These are phyloP conservation scores for Erodium trifolium DNA, from an alignment of 441 rosid species.

Conservation along the genomic window DNA sequence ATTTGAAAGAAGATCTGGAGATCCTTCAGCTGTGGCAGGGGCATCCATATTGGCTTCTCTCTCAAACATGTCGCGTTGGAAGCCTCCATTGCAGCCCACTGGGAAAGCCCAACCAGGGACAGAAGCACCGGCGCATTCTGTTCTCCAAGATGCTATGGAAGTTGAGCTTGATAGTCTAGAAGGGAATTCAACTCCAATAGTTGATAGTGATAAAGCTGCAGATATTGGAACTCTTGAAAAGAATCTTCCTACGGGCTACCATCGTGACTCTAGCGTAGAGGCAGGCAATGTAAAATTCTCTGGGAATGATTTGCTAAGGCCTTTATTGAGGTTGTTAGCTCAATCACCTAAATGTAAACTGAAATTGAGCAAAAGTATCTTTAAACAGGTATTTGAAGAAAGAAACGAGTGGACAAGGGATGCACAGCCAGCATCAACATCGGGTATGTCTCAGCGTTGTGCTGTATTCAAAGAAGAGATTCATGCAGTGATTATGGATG, in stretches of 20 bases:
- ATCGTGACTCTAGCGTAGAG: constrained; percentile 46
- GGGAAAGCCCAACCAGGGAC: constrained; percentile 41
- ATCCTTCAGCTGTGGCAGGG: constrained; percentile 74
- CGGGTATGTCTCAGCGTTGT: constrained; percentile 46
- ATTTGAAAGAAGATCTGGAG: constrained; percentile 72
- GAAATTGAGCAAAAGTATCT: constrained; percentile 45
- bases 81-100: constrained; percentile 36
- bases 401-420: constrained; percentile 47
- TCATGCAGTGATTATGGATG: constrained; percentile 52
- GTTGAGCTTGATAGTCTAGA: constrained; percentile 48
- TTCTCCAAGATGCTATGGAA: constrained; percentile 38
- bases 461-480: constrained; percentile 65
- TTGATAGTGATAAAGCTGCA: constrained; percentile 42
- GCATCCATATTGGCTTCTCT: constrained; percentile 91
- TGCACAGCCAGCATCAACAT: constrained; percentile 36
- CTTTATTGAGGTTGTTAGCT: constrained; percentile 31
- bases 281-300: constrained; percentile 47
- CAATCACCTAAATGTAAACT: constrained; percentile 47
- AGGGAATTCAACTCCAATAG: constrained; percentile 40
- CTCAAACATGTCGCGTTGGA: constrained; percentile 54
- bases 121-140: constrained; percentile 44
- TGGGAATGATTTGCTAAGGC: constrained; percentile 42
- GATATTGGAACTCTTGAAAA: constrained; percentile 43
- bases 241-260: constrained; percentile 44
- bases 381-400: constrained; percentile 49